Evolutionary conservation across 2,329 filamentous ascomycete genomes (phyloP).

Genomic region (Decorospora gaudefroyi): DNA sequence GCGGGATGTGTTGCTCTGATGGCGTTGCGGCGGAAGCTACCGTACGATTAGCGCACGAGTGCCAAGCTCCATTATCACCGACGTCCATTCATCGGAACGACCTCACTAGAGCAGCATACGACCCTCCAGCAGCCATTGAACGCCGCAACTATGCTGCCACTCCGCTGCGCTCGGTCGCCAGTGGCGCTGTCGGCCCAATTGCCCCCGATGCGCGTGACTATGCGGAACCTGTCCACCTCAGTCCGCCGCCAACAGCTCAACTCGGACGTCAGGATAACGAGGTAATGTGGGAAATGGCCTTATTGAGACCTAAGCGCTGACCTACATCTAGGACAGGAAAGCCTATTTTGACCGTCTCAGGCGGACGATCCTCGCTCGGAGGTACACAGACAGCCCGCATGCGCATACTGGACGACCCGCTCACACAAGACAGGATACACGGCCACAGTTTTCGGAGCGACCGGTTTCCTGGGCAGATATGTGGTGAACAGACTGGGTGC

Average conservation of each 20-base stretch:
- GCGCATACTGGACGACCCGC: conserved; percentile 21
- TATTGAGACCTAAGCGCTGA: conserved; percentile 16
- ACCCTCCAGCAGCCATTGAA: conserved; percentile 45
- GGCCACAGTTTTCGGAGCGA: conserved; percentile 96
- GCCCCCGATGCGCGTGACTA: conserved; percentile 35
- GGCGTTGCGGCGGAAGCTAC: conserved; percentile 32
- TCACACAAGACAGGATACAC: conserved; percentile 72
- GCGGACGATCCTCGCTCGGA: conserved; percentile 87
- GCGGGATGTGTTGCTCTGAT: conserved; percentile 31
- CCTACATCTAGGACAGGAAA: conserved; percentile 72
- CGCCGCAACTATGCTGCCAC: conserved; percentile 47
- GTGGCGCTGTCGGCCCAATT: conserved; percentile 44
- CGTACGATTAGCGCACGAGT: conserved; percentile 22
- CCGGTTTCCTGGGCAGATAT: conserved; percentile 92
- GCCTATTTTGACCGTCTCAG: conserved; percentile 84
- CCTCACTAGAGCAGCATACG: conserved; percentile 34
- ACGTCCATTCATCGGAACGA: conserved; percentile 28
- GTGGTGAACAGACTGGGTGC: conserved; percentile 92
- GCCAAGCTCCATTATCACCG: conserved; percentile 30
- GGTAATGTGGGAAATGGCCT: conserved; percentile 18
- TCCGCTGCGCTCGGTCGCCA: conserved; percentile 48
- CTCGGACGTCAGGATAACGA: conserved; percentile 88
- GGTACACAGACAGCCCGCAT: conserved; percentile 59
- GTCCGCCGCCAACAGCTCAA: conserved; percentile 46
- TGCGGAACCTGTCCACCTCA: conserved; percentile 35